Conservation (phyloP, 106 monocot genomes). For the Amphibolis antarctica region DNA sequence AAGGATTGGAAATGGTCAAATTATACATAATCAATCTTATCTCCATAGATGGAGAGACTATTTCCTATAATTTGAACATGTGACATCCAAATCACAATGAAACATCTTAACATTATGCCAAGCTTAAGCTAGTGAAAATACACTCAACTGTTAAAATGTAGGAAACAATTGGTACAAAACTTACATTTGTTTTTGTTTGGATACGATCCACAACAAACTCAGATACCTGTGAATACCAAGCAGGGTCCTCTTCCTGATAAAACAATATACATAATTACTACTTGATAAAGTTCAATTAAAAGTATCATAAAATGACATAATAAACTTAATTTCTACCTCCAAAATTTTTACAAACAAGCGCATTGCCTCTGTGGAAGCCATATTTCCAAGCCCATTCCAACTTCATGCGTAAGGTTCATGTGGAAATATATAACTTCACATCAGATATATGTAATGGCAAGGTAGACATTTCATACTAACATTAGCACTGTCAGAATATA, state of each 20-base stretch:
- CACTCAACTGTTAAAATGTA: not conserved
- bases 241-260: slow-evolving; percentile 90
- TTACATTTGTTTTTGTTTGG: slow-evolving; percentile 58
- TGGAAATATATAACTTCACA: not conserved
- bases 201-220: slow-evolving; percentile 39
- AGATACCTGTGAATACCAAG: slow-evolving; percentile 79
- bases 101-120: too few species aligned
- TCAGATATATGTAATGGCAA: too few species aligned
- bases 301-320: not conserved
- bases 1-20: too few species aligned
- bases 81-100: too few species aligned
- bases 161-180: slow-evolving; percentile 7
- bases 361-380: slow-evolving; percentile 97
- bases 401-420: slow-evolving; percentile 27
- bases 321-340: slow-evolving; percentile 29
- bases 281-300: not conserved
- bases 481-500: too few species aligned
- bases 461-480: too few species aligned
- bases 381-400: slow-evolving; percentile 97
- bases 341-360: slow-evolving; percentile 95
- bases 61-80: too few species aligned
- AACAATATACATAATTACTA: not conserved
- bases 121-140: too few species aligned
- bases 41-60: too few species aligned
- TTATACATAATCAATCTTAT: too few species aligned